These are phyloP conservation scores for Buxus sempervirens DNA, from an alignment of 164 flowering plant genomes.

Conservation along the genomic window DNA sequence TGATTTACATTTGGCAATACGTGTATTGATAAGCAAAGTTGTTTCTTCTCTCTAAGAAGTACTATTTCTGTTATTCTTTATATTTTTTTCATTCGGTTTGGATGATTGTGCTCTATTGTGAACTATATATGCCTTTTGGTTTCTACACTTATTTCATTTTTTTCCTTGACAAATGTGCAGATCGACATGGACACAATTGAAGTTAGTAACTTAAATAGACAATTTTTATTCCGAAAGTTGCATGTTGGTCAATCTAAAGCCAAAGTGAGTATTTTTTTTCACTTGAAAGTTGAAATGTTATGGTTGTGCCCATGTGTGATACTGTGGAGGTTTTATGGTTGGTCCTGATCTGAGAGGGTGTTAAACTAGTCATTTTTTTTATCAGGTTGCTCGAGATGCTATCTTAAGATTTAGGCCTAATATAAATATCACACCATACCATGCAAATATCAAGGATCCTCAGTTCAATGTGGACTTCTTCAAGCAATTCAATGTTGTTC, in stretches of 20 bases:
- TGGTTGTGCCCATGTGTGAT: too few relatives aligned
- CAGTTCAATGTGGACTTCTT: conserved; percentile 90
- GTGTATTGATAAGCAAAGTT: neutral
- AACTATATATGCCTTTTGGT: neutral
- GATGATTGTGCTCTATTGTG: neutral
- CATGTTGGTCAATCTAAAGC: conserved; percentile 98
- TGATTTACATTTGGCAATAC: neutral
- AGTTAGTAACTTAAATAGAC: conserved; percentile 96
- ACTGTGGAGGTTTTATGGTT: neutral
- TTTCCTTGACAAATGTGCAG: conserved; percentile 37
- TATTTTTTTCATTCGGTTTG: neutral
- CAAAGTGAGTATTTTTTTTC: conserved; percentile 47
- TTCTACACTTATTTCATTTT: neutral
- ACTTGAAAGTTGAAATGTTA: too few relatives aligned
- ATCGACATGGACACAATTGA: conserved; percentile 99
- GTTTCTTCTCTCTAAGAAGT: neutral
- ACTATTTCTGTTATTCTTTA: neutral
- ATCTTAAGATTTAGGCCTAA: conserved; percentile 82
- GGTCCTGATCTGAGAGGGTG: neutral
- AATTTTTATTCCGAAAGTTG: conserved; percentile 80
- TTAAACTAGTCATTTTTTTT: conserved; percentile 5
- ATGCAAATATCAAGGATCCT: conserved; percentile 90
- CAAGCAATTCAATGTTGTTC: conserved; percentile 85
- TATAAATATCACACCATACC: conserved; percentile 79
- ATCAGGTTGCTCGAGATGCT: conserved; percentile 96